Evolutionary conservation across 1,139 yeast genomes (phyloP).

Genomic region (Suhomyces panamericanus): DNA sequence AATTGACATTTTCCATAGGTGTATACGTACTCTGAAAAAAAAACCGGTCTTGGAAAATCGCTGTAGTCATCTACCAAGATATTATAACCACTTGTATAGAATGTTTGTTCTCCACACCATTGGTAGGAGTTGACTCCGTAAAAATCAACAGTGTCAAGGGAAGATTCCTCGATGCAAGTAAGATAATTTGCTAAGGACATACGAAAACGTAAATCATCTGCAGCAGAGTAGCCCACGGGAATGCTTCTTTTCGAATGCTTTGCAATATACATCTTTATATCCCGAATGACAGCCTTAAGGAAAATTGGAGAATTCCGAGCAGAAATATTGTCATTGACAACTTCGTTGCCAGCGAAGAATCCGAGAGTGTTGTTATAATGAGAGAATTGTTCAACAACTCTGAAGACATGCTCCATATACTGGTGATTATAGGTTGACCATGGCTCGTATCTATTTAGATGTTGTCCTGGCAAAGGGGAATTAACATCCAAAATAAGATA

Average conservation of each 20-base stretch:
- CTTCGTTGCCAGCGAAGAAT: conserved; percentile 93
- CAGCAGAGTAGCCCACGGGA: conserved; percentile 96
- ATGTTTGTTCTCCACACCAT: conserved; percentile 94
- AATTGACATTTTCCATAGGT: no score
- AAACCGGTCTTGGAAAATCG: conserved; percentile 71
- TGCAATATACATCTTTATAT: conserved; percentile 70
- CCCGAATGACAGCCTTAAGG: conserved; percentile 77
- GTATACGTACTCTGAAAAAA: conserved; percentile 72
- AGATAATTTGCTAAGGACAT: conserved; percentile 76
- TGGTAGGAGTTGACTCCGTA: conserved; percentile 95
- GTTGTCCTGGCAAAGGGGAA: conserved; percentile 76
- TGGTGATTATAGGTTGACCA: conserved; percentile 73
- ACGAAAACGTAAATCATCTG: conserved; percentile 81
- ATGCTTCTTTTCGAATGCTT: conserved; percentile 60
- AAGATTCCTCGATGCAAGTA: conserved; percentile 67
- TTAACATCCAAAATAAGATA: conserved; percentile 89
- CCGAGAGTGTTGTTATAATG: conserved; percentile 86
- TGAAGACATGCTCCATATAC: conserved; percentile 75
- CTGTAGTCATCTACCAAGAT: conserved; percentile 69
- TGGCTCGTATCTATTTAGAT: conserved; percentile 84
- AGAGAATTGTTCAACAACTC: conserved; percentile 79
- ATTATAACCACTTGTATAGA: conserved; percentile 79
- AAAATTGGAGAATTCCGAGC: conserved; percentile 69
- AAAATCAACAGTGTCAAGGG: conserved; percentile 72
- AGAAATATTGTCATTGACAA: conserved; percentile 76